Conservation (phyloP, 1,284 basidiomycete genomes). For the Apiotrichum brassicae region DNA sequence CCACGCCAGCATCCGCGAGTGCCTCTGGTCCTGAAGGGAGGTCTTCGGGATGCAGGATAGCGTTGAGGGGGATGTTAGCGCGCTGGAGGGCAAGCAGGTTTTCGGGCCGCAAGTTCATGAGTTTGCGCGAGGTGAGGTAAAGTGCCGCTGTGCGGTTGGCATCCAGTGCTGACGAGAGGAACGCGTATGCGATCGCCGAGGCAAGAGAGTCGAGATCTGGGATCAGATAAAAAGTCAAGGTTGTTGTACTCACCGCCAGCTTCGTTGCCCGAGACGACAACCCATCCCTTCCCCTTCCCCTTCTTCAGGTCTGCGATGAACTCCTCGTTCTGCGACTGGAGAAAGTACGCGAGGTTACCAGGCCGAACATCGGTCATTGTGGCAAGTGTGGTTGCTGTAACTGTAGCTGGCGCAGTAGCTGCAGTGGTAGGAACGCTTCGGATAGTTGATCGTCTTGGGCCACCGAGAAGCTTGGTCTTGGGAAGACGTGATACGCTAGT, state of each 20-base stretch:
- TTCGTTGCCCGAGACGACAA: conserved; percentile 82
- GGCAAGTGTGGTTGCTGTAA: background rate
- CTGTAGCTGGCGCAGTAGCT: background rate
- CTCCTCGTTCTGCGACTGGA: conserved; percentile 46
- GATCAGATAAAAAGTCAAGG: background rate
- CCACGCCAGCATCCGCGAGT: conserved; percentile 53
- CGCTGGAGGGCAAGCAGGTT: conserved; percentile 68
- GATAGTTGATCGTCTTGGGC: too few relatives aligned
- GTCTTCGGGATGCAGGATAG: conserved; percentile 44
- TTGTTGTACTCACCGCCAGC: conserved; percentile 62
- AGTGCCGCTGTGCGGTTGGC: conserved; percentile 62
- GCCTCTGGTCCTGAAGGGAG: conserved; percentile 33
- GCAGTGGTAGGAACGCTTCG: background rate
- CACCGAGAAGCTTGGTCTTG: too few relatives aligned
- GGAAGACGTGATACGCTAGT: too few relatives aligned
- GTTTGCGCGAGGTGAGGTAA: conserved; percentile 61
- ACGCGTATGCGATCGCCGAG: conserved; percentile 73
- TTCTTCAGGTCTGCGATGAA: conserved; percentile 51
- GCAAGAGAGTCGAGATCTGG: conserved; percentile 83
- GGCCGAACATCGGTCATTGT: background rate
- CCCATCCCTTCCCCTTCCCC: conserved; percentile 59
- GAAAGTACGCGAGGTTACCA: conserved; percentile 42
- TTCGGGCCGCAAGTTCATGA: conserved; percentile 75
- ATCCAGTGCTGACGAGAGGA: conserved; percentile 56
- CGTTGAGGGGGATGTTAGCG: conserved; percentile 59